These are phyloP conservation scores for Dianthus caryophyllus DNA, from an alignment of 148 eudicot species.

Conservation along the genomic window DNA sequence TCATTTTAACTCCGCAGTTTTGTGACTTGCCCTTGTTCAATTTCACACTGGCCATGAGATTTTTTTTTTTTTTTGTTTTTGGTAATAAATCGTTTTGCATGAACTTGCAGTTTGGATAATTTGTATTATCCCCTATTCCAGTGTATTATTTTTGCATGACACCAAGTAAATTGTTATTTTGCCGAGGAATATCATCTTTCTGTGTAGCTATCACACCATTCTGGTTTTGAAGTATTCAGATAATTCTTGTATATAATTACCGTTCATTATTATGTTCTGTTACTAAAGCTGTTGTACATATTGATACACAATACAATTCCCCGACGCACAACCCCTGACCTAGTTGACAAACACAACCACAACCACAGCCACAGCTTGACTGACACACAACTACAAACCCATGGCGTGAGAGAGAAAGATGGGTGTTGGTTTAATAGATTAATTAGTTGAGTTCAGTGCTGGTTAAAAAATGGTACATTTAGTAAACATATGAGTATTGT, in stretches of 20 bases:
- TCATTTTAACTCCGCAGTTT: no score
- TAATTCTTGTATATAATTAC: background rate
- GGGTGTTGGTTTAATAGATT: no score
- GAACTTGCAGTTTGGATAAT: background rate
- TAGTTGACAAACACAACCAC: no score
- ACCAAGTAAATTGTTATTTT: background rate
- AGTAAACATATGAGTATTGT: no score
- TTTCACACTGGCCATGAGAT: background rate
- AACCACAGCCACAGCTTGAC: no score
- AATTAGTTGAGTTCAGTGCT: no score
- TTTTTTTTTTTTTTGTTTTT: background rate
- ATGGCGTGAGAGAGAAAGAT: no score
- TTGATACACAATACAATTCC: background rate
- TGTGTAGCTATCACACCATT: no score
- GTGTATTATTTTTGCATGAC: background rate
- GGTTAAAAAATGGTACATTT: no score
- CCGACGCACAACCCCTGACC: background rate
- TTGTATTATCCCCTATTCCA: background rate
- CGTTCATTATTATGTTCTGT: background rate
- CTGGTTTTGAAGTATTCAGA: background rate
- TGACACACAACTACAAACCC: no score
- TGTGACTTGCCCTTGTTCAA: background rate
- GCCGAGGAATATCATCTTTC: background rate
- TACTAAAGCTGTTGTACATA: background rate
- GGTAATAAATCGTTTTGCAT: background rate